These are phyloP conservation scores for Hirschfeldia incana DNA, from an alignment of 345 rosid species.

Conservation along the genomic window DNA sequence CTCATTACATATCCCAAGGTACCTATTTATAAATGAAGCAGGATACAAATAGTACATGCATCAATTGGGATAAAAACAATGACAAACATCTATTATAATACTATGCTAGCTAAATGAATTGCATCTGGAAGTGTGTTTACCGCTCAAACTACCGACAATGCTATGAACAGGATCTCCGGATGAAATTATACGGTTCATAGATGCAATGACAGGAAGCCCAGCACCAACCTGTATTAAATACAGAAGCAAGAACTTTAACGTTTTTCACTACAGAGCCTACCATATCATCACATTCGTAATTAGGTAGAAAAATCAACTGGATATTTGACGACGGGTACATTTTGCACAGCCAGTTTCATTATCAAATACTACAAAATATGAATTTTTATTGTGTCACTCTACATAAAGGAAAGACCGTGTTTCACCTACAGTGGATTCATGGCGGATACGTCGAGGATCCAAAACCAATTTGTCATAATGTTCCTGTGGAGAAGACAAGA, in stretches of 20 bases:
- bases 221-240: conserved; percentile 68
- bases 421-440: conserved; percentile 87
- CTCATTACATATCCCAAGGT: conserved; percentile 97
- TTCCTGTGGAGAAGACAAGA: conserved; percentile 53
- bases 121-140: conserved; percentile 42
- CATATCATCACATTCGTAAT: conserved; percentile 9
- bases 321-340: not conserved
- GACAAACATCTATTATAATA: conserved; percentile 8
- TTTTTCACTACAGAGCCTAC: not conserved
- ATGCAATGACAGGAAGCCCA: conserved; percentile 89
- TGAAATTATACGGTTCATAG: conserved; percentile 71
- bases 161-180: conserved; percentile 80
- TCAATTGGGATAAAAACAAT: conserved; percentile 2
- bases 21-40: conserved; percentile 42
- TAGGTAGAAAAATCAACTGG: not conserved
- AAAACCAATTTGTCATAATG: conserved; percentile 64
- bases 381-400: not conserved
- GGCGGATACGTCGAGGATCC: conserved; percentile 64
- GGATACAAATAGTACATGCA: not conserved
- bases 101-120: conserved; percentile 9
- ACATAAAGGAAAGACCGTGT: conserved; percentile 5
- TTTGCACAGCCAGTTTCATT: not conserved
- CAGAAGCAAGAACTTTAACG: not conserved
- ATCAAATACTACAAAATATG: not conserved
- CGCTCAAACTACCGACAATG: conserved; percentile 83